A percentile compares a stretch with the other conserved stretches of the same genome.
Conservation (phyloP, 306 rosid species). For the Casuarina glauca region DNA sequence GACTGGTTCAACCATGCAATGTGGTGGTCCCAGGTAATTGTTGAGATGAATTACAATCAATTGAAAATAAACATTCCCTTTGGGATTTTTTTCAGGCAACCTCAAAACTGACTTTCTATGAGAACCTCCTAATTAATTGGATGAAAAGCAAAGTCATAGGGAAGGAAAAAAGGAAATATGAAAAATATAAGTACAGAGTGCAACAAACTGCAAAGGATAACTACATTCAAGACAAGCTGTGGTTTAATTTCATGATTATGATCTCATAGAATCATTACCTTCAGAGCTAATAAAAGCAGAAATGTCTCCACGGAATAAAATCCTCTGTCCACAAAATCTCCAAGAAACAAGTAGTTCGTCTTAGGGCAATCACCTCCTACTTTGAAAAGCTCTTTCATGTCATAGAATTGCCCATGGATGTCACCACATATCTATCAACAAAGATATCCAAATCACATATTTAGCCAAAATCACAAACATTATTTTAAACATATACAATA, state of each 20-base stretch:
- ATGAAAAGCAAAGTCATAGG: slow-evolving; percentile 8
- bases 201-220: slow-evolving; percentile 9
- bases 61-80: background rate
- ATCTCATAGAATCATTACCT: slow-evolving; percentile 53
- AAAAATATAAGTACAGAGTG: background rate
- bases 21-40: slow-evolving; percentile 8
- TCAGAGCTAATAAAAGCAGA: slow-evolving; percentile 89
- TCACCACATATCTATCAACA: slow-evolving; percentile 85
- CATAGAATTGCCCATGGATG: slow-evolving; percentile 98
- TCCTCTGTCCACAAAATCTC: slow-evolving; percentile 99
- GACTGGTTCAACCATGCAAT: slow-evolving; percentile 4
- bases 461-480: slow-evolving; percentile 20
- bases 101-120: slow-evolving; percentile 2
- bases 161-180: background rate
- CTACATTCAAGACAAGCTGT: slow-evolving; percentile 1
- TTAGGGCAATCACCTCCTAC: slow-evolving; percentile 99
- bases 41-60: background rate
- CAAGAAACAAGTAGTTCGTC: slow-evolving; percentile 94
- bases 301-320: slow-evolving; percentile 92
- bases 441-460: slow-evolving; percentile 16
- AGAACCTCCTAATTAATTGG: slow-evolving; percentile 17
- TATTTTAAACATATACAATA: background rate
- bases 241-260: background rate
- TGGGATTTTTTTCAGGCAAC: background rate
- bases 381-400: slow-evolving; percentile 98